phyloP scores from a whole-genome alignment of 495 filamentous ascomycete species.

The Penicillium arizonense region DNA sequence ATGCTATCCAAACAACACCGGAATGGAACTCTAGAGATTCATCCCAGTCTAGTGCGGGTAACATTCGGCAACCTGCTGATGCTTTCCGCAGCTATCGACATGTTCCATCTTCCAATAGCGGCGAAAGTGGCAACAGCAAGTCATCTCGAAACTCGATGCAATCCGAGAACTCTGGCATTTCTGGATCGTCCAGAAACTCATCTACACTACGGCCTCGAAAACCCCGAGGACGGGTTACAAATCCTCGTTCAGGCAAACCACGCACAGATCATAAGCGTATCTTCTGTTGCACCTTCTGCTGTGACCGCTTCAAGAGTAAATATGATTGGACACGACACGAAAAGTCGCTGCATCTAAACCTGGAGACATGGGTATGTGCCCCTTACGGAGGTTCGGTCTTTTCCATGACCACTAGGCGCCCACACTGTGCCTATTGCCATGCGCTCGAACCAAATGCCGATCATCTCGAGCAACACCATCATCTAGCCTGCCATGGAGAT shows the following conservation, averaged over 20 bases:
- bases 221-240: slow-evolving; percentile 50
- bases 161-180: slow-evolving; percentile 35
- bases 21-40: slow-evolving; percentile 39
- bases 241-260: slow-evolving; percentile 50
- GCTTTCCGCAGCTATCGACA: slow-evolving; percentile 55
- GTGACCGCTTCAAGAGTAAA: slow-evolving; percentile 73
- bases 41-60: neutral
- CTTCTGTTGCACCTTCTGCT: slow-evolving; percentile 71
- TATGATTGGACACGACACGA: slow-evolving; percentile 83
- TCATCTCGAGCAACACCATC: slow-evolving; percentile 47
- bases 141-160: slow-evolving; percentile 15
- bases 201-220: slow-evolving; percentile 3
- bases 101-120: slow-evolving; percentile 57
- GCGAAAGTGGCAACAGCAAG: slow-evolving; percentile 15
- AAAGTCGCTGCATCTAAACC: slow-evolving; percentile 73
- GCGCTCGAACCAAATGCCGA: slow-evolving; percentile 10
- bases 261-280: slow-evolving; percentile 4
- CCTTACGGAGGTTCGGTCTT: slow-evolving; percentile 47
- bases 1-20: slow-evolving; percentile 42
- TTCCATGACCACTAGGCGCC: slow-evolving; percentile 52
- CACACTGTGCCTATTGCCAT: slow-evolving; percentile 25
- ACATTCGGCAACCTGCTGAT: slow-evolving; percentile 36
- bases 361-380: slow-evolving; percentile 74
- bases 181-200: slow-evolving; percentile 7
- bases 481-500: slow-evolving; percentile 62